A percentile compares a stretch with the other conserved stretches of the same genome.
Evolutionary conservation across 2,329 filamentous ascomycete species (phyloP).

Genomic region (Aspergillus sergii): DNA sequence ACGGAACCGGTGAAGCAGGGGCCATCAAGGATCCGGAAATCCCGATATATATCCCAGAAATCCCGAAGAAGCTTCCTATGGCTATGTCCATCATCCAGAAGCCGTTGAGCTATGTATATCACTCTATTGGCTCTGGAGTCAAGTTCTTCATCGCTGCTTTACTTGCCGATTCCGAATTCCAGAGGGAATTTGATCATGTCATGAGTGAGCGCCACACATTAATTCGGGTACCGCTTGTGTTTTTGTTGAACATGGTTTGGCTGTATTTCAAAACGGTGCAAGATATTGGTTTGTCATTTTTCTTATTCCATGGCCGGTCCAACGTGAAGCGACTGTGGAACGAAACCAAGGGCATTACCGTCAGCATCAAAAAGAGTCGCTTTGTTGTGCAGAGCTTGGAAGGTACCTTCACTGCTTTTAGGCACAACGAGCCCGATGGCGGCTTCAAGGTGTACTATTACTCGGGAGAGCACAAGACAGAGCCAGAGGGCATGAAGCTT

Average conservation of each 20-base stretch:
- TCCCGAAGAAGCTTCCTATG: conserved; percentile 27
- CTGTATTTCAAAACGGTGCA: conserved; percentile 50
- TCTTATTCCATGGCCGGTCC: conserved; percentile 53
- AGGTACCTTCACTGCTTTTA: conserved; percentile 54
- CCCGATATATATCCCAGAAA: conserved; percentile 31
- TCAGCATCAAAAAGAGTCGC: conserved; percentile 50
- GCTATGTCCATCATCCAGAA: conserved; percentile 31
- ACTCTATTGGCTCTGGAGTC: conserved; percentile 45
- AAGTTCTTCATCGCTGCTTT: conserved; percentile 55
- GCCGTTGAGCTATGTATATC: conserved; percentile 46
- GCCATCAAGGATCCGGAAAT: conserved; percentile 29
- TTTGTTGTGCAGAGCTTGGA: conserved; percentile 52
- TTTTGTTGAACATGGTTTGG: conserved; percentile 52
- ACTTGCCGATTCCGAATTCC: conserved; percentile 56
- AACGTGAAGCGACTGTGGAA: conserved; percentile 52
- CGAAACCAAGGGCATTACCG: conserved; percentile 53
- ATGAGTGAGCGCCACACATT: conserved; percentile 38
- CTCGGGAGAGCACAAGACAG: conserved; percentile 45
- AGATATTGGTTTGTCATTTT: conserved; percentile 48
- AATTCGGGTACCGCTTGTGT: conserved; percentile 41
- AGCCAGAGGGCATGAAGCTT: conserved; percentile 46
- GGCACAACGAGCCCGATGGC: conserved; percentile 41
- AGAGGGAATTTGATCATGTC: conserved; percentile 53
- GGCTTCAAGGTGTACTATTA: conserved; percentile 46
- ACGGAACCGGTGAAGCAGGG: conserved; percentile 29